Percentiles rank a stretch among this genome's conserved stretches.
phyloP scores from a whole-genome alignment of 2,329 filamentous ascomycete species.

The Ilyonectria sp. region DNA sequence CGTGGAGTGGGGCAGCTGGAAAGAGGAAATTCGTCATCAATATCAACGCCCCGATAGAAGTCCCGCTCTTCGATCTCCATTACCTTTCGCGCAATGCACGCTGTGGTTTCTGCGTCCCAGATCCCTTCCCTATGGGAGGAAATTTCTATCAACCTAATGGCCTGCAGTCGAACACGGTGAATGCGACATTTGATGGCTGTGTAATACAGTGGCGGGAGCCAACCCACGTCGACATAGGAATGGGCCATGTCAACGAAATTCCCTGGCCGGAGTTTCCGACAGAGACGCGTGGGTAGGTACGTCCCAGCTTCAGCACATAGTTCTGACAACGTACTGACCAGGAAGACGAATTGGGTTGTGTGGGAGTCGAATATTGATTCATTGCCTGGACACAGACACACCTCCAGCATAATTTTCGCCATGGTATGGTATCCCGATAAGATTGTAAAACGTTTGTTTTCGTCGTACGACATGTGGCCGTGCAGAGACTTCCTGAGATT shows the following conservation, averaged over 20 bases:
- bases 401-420: constrained; percentile 59
- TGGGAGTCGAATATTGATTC: constrained; percentile 57
- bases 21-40: constrained; percentile 31
- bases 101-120: constrained; percentile 56
- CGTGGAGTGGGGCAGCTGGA: constrained; percentile 17
- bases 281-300: constrained; percentile 28
- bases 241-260: constrained; percentile 48
- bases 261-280: background rate
- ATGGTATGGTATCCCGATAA: constrained; percentile 59
- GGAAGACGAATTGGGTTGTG: constrained; percentile 49
- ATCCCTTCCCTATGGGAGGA: constrained; percentile 57
- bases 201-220: constrained; percentile 62
- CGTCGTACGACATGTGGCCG: constrained; percentile 34
- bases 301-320: background rate
- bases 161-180: constrained; percentile 57
- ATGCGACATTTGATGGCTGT: constrained; percentile 63
- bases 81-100: constrained; percentile 53
- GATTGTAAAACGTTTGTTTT: constrained; percentile 46
- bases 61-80: constrained; percentile 56
- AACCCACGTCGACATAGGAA: constrained; percentile 60
- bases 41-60: constrained; percentile 36
- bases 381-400: constrained; percentile 49
- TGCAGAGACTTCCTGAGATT: constrained; percentile 36
- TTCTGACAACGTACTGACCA: background rate
- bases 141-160: constrained; percentile 51